These are phyloP conservation scores for Anthracocystis walkeri DNA, from an alignment of 1,284 basidiomycete genomes.

Conservation along the genomic window DNA sequence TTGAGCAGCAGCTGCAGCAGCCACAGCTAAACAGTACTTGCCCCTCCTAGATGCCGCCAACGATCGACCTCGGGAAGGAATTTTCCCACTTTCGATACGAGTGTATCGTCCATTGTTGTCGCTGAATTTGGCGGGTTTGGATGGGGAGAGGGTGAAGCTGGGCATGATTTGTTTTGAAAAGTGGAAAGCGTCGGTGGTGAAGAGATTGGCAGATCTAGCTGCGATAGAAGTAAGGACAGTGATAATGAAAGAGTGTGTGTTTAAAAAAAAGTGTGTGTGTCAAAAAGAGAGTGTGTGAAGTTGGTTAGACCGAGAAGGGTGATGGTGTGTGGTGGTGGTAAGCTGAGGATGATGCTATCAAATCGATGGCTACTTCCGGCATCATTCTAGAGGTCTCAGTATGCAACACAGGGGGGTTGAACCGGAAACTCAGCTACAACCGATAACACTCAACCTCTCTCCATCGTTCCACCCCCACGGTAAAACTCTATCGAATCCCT, in stretches of 20 bases:
- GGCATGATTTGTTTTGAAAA: conserved; percentile 15
- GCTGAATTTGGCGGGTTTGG: conserved; percentile 35
- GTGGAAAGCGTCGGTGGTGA: neutral
- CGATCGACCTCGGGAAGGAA: conserved; percentile 40
- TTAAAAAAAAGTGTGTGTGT: conserved; percentile 3
- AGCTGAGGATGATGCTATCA: neutral
- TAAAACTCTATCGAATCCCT: no score
- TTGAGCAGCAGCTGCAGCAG: conserved; percentile 24
- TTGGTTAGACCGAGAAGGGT: neutral
- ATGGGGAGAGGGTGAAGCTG: conserved; percentile 30
- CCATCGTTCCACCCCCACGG: no score
- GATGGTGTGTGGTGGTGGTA: conserved; percentile 9
- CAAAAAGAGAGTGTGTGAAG: conserved; percentile 20
- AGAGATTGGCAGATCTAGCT: neutral
- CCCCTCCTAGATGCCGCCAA: conserved; percentile 29
- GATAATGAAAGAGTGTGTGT: neutral
- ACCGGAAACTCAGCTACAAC: no score
- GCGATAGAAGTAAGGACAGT: neutral
- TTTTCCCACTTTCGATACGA: conserved; percentile 37
- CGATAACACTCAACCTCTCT: no score
- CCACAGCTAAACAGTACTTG: conserved; percentile 36
- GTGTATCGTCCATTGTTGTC: conserved; percentile 46
- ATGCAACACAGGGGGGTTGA: conserved; percentile 5
- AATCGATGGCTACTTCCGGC: neutral
- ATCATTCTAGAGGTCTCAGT: neutral